Conservation (phyloP, 2,329 filamentous ascomycete species). For the Metarhizium guizhouense region DNA sequence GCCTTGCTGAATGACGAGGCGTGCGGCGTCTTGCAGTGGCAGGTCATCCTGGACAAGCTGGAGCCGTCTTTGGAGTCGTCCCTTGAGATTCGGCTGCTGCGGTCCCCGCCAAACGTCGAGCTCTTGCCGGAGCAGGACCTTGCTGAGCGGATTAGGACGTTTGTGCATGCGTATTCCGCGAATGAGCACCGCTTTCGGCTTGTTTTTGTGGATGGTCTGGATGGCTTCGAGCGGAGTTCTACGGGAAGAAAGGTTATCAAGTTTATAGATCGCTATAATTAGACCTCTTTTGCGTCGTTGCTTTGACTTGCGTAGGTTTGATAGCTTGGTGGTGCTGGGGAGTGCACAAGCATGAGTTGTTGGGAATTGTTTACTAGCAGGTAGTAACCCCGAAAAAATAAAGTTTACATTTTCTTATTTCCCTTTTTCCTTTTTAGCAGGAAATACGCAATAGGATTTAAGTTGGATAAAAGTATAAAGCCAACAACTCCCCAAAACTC, state of each 20-base stretch:
- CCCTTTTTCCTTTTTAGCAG: no score
- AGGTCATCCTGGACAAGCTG: conserved; percentile 26
- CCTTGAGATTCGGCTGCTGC: conserved; percentile 19
- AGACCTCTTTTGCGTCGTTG: no score
- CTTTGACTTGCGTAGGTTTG: no score
- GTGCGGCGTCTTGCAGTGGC: conserved; percentile 30
- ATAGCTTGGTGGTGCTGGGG: no score
- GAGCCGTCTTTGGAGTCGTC: conserved; percentile 15
- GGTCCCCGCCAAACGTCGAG: not conserved
- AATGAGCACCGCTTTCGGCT: conserved; percentile 23
- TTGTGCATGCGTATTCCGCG: conserved; percentile 14
- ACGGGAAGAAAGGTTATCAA: conserved; percentile 19
- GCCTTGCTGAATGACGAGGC: conserved; percentile 13
- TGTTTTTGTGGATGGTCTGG: conserved; percentile 25
- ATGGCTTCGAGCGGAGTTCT: conserved; percentile 16
- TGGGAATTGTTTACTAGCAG: no score
- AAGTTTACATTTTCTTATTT: no score
- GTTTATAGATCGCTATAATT: conserved; percentile 25
- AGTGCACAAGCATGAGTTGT: no score
- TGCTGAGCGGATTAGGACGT: conserved; percentile 12
- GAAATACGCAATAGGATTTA: no score
- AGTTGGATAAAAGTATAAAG: no score
- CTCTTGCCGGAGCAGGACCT: conserved; percentile 1
- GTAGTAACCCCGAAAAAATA: no score
- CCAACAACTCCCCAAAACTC: no score